Evolutionary conservation across 169 alveolate species (phyloP).

Genomic region (Eimeria maxima): DNA sequence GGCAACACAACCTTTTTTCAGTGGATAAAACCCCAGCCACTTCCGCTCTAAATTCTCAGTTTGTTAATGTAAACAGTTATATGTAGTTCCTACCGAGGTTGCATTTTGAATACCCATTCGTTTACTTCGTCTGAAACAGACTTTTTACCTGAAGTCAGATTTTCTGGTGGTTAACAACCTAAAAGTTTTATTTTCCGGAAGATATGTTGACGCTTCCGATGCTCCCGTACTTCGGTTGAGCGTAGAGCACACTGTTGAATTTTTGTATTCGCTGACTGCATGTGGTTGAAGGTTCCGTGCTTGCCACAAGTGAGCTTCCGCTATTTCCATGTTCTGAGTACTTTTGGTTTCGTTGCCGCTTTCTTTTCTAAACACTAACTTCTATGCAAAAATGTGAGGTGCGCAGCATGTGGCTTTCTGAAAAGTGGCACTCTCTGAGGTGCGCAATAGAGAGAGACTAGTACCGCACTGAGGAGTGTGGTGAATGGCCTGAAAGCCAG

Average conservation of each 20-base stretch:
- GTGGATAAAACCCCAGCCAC: too few relatives aligned
- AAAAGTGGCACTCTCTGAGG: neutral
- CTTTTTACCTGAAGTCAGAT: neutral
- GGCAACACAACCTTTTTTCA: too few relatives aligned
- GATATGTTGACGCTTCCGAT: neutral
- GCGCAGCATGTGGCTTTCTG: neutral
- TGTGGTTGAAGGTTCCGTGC: neutral
- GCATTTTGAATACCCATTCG: too few relatives aligned
- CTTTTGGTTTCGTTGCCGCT: too few relatives aligned
- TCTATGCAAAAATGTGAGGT: neutral
- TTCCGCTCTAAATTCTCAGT: too few relatives aligned
- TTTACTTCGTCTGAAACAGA: neutral
- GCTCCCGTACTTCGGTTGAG: neutral
- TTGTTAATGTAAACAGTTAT: too few relatives aligned
- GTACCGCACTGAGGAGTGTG: neutral
- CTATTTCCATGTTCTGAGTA: too few relatives aligned
- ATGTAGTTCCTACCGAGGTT: too few relatives aligned
- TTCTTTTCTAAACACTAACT: neutral
- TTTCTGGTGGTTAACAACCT: neutral
- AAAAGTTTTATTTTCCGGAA: neutral
- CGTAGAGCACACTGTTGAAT: neutral
- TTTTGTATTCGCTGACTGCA: neutral
- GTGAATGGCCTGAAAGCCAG: neutral
- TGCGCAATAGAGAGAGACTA: neutral
- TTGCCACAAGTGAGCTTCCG: neutral